Evolutionary conservation across 2,329 filamentous ascomycete genomes (phyloP).

Genomic region (Aspergillus sp.): DNA sequence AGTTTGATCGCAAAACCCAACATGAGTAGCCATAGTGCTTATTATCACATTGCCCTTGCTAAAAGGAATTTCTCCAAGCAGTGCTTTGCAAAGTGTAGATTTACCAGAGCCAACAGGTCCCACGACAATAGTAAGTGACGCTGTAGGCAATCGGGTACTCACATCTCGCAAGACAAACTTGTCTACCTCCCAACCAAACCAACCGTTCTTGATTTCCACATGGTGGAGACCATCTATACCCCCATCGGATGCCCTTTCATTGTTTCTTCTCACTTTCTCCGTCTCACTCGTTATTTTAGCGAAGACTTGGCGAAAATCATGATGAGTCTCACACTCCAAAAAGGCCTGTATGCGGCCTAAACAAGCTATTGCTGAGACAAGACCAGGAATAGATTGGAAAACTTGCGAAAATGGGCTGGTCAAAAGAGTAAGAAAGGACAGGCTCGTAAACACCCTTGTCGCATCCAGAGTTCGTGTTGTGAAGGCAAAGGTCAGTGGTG

Average conservation of each 20-base stretch:
- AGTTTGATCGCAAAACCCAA: constrained; percentile 25
- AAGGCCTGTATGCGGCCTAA: constrained; percentile 30
- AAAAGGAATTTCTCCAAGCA: constrained; percentile 38
- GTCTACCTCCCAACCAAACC: constrained; percentile 8
- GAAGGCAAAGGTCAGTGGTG: background rate
- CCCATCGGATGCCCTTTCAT: background rate
- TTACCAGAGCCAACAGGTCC: constrained; percentile 48
- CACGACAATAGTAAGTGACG: constrained; percentile 31
- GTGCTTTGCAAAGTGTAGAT: constrained; percentile 35
- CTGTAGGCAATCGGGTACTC: constrained; percentile 8
- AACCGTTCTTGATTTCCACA: constrained; percentile 14
- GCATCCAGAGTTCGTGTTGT: constrained; percentile 10
- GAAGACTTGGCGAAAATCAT: background rate
- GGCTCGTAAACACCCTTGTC: constrained; percentile 27
- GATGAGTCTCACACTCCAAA: constrained; percentile 18
- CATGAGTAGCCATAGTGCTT: background rate
- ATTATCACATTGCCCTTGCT: constrained; percentile 21
- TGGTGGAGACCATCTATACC: background rate
- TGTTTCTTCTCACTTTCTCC: background rate
- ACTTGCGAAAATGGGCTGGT: constrained; percentile 14
- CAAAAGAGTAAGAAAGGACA: constrained; percentile 28
- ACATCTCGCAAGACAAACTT: constrained; percentile 21
- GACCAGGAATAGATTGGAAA: constrained; percentile 22
- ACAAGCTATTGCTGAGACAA: constrained; percentile 17
- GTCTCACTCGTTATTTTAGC: background rate